These are phyloP conservation scores for Nakazawaea wyomingensis DNA, from an alignment of 805 yeast species.

Conservation along the genomic window DNA sequence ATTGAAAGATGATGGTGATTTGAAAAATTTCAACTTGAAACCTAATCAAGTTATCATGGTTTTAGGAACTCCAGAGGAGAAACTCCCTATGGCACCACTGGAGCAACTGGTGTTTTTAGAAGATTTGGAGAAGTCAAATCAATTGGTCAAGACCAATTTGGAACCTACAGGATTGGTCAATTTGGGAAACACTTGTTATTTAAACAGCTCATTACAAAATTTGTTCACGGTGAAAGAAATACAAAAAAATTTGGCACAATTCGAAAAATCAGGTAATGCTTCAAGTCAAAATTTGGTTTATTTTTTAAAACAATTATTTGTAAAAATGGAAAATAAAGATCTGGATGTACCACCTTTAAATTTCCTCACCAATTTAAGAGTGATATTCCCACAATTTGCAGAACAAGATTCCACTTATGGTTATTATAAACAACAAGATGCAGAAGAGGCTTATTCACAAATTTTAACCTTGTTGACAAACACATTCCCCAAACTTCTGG, in stretches of 20 bases:
- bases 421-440: slow-evolving; percentile 90
- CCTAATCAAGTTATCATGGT: slow-evolving; percentile 74
- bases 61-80: slow-evolving; percentile 81
- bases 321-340: slow-evolving; percentile 39
- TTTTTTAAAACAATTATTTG: slow-evolving; percentile 38
- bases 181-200: slow-evolving; percentile 74
- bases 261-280: slow-evolving; percentile 13
- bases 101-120: slow-evolving; percentile 58
- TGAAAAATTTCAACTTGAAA: slow-evolving; percentile 51
- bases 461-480: slow-evolving; percentile 49
- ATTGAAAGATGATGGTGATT: slow-evolving; percentile 57
- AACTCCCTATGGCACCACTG: slow-evolving; percentile 44
- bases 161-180: slow-evolving; percentile 66
- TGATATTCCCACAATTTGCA: slow-evolving; percentile 80
- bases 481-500: slow-evolving; percentile 47
- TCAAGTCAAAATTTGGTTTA: slow-evolving; percentile 22
- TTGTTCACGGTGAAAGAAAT: slow-evolving; percentile 42
- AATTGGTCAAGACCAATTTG: slow-evolving; percentile 28
- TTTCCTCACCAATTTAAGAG: slow-evolving; percentile 61
- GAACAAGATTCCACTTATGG: slow-evolving; percentile 67
- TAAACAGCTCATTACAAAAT: slow-evolving; percentile 65
- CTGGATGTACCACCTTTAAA: slow-evolving; percentile 57
- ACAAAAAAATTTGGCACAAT: slow-evolving; percentile 24
- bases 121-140: slow-evolving; percentile 50
- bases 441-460: slow-evolving; percentile 92